Percentiles rank a stretch among this genome's conserved stretches.
Evolutionary conservation across 768 basidiomycete species (phyloP).

Genomic region (Psilocybe subaeruginosa): DNA sequence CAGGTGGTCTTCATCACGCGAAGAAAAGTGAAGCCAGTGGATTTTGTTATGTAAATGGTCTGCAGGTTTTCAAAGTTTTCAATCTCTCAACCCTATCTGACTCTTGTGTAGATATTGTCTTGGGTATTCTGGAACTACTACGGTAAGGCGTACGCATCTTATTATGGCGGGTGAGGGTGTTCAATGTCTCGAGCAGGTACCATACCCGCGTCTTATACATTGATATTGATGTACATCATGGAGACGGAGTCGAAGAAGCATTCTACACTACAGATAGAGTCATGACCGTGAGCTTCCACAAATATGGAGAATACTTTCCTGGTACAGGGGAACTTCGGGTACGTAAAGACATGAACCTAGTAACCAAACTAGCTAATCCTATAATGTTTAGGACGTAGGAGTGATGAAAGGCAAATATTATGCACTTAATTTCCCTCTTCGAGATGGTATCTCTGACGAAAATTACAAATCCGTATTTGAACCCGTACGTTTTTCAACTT

Average conservation of each 20-base stretch:
- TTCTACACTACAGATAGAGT: constrained; percentile 99
- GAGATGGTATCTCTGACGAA: constrained; percentile 95
- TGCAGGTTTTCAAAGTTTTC: constrained; percentile 15
- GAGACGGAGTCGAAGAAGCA: constrained; percentile 98
- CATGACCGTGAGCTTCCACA: constrained; percentile 98
- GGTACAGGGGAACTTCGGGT: constrained; percentile 97
- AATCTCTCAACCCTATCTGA: background rate
- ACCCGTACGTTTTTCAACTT: constrained; percentile 61
- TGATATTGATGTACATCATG: constrained; percentile 98
- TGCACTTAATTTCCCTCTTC: constrained; percentile 90
- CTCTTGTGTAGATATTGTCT: constrained; percentile 80
- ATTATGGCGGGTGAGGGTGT: background rate
- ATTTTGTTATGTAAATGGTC: constrained; percentile 98
- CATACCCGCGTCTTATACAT: constrained; percentile 96
- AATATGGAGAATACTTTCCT: constrained; percentile 99
- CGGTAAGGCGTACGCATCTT: constrained; percentile 44
- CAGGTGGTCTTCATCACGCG: constrained; percentile 96
- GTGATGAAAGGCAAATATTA: constrained; percentile 95
- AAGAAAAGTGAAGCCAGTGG: constrained; percentile 99
- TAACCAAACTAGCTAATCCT: background rate
- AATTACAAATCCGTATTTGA: constrained; percentile 95
- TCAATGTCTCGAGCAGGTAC: constrained; percentile 54
- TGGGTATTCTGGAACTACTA: constrained; percentile 93
- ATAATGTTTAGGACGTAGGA: constrained; percentile 73
- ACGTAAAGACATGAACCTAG: constrained; percentile 7